Evolutionary conservation across 2,329 filamentous ascomycete genomes (phyloP).

Genomic region (Zymoseptoria tritici): DNA sequence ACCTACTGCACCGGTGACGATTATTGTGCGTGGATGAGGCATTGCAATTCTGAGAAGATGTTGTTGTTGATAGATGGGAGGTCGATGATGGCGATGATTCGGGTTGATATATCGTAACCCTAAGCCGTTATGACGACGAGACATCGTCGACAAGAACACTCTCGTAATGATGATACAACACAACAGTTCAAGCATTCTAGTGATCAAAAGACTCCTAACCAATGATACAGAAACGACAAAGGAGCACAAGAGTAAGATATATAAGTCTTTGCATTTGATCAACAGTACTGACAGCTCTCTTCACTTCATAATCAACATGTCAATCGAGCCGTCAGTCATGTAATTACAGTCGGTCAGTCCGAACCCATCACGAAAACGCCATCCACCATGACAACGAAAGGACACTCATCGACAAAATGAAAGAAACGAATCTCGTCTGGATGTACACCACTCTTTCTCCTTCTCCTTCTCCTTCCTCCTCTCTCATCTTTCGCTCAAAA

Average conservation of each 20-base stretch:
- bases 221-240: neutral
- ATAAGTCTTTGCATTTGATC: neutral
- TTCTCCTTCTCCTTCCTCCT: neutral
- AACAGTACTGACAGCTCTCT: neutral
- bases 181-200: neutral
- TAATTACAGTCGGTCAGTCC: neutral
- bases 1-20: slow-evolving; percentile 30
- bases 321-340: neutral
- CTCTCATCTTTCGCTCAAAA: slow-evolving; percentile 20
- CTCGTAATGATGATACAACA: neutral
- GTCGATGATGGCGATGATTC: neutral
- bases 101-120: neutral
- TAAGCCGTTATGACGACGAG: neutral
- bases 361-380: no score
- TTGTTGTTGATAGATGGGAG: neutral
- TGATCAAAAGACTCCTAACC: neutral
- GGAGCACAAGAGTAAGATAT: neutral
- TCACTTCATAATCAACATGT: neutral
- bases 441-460: neutral
- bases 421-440: neutral
- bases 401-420: neutral
- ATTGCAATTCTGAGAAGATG: slow-evolving; percentile 7
- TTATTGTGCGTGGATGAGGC: slow-evolving; percentile 24
- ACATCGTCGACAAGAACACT: neutral
- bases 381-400: neutral